Base-by-base conservation (phyloP, 192 early-diverging fungal genomes). In the Coemansia sp. region DNA sequence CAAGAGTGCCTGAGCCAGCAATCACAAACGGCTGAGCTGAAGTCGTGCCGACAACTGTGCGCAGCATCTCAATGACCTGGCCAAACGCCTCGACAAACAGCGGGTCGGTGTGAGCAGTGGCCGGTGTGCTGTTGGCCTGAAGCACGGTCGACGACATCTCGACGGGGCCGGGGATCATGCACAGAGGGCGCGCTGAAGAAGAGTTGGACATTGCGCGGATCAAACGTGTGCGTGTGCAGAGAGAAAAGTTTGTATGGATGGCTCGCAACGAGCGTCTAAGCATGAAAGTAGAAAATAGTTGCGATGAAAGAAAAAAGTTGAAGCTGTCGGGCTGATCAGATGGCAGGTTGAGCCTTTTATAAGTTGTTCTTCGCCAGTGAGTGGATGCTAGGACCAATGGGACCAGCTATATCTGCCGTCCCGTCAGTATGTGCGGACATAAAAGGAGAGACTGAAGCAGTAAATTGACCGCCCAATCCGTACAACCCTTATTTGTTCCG, bases 121-220 rank as follows among this genome's bases (percentile, higher is more conserved):
- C 91, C 8, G 90, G 92, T 19, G 94, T 93, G 72, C 88, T 83
- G 88, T 96, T 93, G 12, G 92, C 88, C 52, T 77, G 70, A 19
- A 96, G 83, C 11, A 98, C 93, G 50, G 87, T 90, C 60, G 84
- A 79, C 69, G 95, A 89, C 84, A 96, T 95, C 87, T 98, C 96
- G 60, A 97, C 90, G 25, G 96, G 94, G 22, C 96, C 93, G 43
- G 94, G 94, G 76, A 97, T 97, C 87, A 97, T 94, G 88, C 93
- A 95, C 35, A 97, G 86, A 60, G 93, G 90, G 65, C 85, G 90
- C n/a, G 15, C 21, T 47, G 57, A 41, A 41, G 57, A 41, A 41
- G 57, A 25, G 49, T 39, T 54, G 55, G 41, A 41, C 66, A 69
- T 75, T 5, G 57, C 63, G 65, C 60, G 49, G 49, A 35, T 39